Evolutionary conservation across 495 filamentous ascomycete species (phyloP).

Genomic region (Platismatia glauca): DNA sequence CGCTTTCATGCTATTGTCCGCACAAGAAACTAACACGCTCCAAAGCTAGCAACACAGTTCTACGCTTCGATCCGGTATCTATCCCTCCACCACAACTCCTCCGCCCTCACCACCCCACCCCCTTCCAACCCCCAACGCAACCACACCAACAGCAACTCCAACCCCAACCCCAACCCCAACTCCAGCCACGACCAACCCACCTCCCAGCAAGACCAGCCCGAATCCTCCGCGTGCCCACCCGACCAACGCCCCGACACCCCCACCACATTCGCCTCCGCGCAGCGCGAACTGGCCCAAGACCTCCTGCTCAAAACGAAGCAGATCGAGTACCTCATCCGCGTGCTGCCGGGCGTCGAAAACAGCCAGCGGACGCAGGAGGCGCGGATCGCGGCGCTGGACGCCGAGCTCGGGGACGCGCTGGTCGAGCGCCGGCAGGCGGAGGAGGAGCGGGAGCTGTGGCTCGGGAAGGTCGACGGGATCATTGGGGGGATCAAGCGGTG

Average conservation of each 20-base stretch:
- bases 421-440: constrained; percentile 60
- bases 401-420: constrained; percentile 65
- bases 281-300: constrained; percentile 76
- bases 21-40: not conserved
- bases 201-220: constrained; percentile 25
- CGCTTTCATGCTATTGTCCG: not conserved
- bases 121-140: not conserved
- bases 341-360: constrained; percentile 77
- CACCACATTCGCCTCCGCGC: constrained; percentile 56
- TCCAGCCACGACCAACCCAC: constrained; percentile 32
- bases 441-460: constrained; percentile 58
- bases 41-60: constrained; percentile 80
- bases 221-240: constrained; percentile 9
- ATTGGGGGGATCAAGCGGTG: constrained; percentile 41
- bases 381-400: constrained; percentile 65
- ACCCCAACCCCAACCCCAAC: constrained; percentile 35
- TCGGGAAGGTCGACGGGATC: constrained; percentile 59
- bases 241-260: constrained; percentile 49
- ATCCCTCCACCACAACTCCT: constrained; percentile 68
- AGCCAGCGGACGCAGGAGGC: constrained; percentile 75
- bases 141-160: not conserved
- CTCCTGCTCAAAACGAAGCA: constrained; percentile 87
- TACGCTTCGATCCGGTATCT: constrained; percentile 78
- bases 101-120: constrained; percentile 47
- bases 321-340: constrained; percentile 77